These are phyloP conservation scores for Ganoderma lingzhi DNA, from an alignment of 1,284 basidiomycete genomes.

Conservation along the genomic window DNA sequence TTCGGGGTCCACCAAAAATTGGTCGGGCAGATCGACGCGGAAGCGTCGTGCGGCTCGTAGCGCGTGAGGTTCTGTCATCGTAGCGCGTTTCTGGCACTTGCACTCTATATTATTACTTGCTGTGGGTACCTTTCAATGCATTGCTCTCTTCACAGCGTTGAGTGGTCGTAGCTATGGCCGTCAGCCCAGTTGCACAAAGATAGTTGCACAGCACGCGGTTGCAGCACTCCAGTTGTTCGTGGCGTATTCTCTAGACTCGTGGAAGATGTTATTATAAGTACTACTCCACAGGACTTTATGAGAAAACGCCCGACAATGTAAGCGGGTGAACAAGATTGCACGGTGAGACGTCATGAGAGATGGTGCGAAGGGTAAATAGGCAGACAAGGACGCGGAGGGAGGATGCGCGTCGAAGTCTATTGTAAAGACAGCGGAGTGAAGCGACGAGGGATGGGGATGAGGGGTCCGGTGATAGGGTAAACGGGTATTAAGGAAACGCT, in stretches of 20 bases:
- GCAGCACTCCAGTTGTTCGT: not conserved
- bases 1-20: not conserved
- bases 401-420: not conserved
- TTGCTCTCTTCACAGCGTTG: not conserved
- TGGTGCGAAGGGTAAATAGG: not conserved
- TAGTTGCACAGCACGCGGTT: not conserved
- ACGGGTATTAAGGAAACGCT: conserved; percentile 6
- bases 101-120: not conserved
- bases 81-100: not conserved
- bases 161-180: not conserved
- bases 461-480: not conserved
- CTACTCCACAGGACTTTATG: not conserved
- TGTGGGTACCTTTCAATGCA: not conserved
- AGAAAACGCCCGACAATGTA: not conserved
- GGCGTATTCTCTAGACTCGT: not conserved
- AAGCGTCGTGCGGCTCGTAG: not conserved
- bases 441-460: too few species aligned
- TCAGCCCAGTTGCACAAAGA: not conserved
- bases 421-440: too few species aligned
- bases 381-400: not conserved
- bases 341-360: not conserved
- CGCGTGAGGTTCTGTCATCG: not conserved
- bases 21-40: not conserved
- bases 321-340: not conserved
- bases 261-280: not conserved